A percentile compares a stretch with the other conserved stretches of the same genome.
Evolutionary conservation across 2,329 filamentous ascomycete species (phyloP).

Genomic region (Ceratocystis cacaofunesta): DNA sequence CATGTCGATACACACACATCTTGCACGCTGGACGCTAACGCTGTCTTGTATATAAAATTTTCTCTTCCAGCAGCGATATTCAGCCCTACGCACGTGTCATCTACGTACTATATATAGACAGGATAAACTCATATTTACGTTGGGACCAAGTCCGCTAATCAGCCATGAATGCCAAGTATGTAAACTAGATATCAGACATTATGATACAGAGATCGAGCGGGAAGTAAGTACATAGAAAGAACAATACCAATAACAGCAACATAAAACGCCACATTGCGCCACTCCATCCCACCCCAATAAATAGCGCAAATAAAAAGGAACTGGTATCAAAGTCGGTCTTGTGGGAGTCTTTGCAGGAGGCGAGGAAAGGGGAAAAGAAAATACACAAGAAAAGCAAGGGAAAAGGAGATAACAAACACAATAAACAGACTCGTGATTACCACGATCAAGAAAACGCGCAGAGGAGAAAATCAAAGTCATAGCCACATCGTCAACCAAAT

Average conservation of each 20-base stretch:
- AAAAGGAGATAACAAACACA: background rate
- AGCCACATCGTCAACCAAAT: constrained; percentile 1
- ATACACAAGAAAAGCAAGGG: background rate
- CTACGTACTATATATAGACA: background rate
- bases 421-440: too few relatives aligned
- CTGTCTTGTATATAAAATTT: too few relatives aligned
- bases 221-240: background rate
- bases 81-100: too few relatives aligned
- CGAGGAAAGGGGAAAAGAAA: background rate
- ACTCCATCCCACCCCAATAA: background rate
- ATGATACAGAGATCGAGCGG: background rate
- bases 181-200: background rate
- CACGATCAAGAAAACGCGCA: background rate
- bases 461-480: background rate
- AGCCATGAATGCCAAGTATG: background rate
- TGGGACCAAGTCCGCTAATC: too few relatives aligned
- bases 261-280: background rate
- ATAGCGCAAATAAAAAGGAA: background rate
- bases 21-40: too few relatives aligned
- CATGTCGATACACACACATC: background rate
- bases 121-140: too few relatives aligned
- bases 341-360: background rate
- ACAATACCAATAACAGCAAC: background rate
- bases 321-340: background rate
- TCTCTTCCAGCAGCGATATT: too few relatives aligned